These are phyloP conservation scores for Cyclostephanos tholiformis DNA, from an alignment of 108 stramenopile species.

Conservation along the genomic window DNA sequence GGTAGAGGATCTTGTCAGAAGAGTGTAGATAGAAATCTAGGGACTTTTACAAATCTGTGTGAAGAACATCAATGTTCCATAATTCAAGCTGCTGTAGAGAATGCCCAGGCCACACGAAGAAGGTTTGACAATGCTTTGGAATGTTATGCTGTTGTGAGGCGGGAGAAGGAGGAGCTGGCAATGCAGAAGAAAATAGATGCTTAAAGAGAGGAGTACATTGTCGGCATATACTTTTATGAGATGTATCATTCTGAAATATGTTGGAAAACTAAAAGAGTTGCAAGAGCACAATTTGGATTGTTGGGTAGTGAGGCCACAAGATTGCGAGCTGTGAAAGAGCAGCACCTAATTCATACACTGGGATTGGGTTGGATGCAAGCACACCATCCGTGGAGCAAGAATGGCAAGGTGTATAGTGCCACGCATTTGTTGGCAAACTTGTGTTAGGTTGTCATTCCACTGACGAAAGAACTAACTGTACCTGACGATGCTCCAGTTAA, in stretches of 20 bases:
- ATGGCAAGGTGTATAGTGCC: too few species aligned
- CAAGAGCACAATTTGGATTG: too few species aligned
- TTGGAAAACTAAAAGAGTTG: slow-evolving; percentile 12
- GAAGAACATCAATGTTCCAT: not conserved
- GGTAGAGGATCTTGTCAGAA: not conserved
- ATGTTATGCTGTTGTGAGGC: not conserved
- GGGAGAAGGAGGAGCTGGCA: slow-evolving; percentile 6
- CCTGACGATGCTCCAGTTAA: too few species aligned
- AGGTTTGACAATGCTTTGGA: slow-evolving; percentile 16
- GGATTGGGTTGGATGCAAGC: too few species aligned
- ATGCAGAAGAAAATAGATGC: slow-evolving; percentile 5
- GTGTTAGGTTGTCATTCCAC: too few species aligned
- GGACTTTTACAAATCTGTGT: not conserved
- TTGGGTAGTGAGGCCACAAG: too few species aligned
- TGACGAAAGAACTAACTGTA: too few species aligned
- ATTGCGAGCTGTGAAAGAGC: too few species aligned
- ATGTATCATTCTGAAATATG: slow-evolving; percentile 19
- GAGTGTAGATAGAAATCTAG: not conserved
- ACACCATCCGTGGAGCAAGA: too few species aligned
- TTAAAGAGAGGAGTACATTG: slow-evolving; percentile 16
- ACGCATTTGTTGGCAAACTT: too few species aligned
- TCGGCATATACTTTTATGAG: too few species aligned
- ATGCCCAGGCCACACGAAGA: not conserved
- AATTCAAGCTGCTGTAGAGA: not conserved
- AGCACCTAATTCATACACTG: too few species aligned